Conservation (phyloP, 352 stramenopile species). For the Phytophthora hybrid region DNA sequence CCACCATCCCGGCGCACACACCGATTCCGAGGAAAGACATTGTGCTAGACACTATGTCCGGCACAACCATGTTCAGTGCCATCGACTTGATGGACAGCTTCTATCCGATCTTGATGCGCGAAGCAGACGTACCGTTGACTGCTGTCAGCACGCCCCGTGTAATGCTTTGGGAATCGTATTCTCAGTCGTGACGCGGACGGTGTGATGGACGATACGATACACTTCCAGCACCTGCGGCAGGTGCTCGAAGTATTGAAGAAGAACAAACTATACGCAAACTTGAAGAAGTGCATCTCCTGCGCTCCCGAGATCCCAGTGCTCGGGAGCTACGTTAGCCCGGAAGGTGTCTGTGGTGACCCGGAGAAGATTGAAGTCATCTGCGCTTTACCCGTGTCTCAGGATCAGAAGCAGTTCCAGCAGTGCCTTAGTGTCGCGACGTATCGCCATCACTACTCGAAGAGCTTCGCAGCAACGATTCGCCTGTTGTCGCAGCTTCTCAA, state of each 20-base stretch:
- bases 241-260: not conserved
- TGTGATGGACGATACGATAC: too few relatives aligned
- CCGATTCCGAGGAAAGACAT: not conserved
- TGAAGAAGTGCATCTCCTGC: too few relatives aligned
- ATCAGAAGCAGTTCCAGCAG: not conserved
- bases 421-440: too few relatives aligned
- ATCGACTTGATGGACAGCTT: not conserved
- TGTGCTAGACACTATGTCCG: not conserved
- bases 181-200: too few relatives aligned
- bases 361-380: not conserved
- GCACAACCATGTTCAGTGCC: not conserved
- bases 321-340: not conserved
- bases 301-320: not conserved
- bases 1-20: too few relatives aligned
- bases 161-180: not conserved
- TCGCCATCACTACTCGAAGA: too few relatives aligned
- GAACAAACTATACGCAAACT: too few relatives aligned
- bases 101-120: not conserved
- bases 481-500: too few relatives aligned
- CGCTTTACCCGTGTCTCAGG: not conserved
- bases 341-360: not conserved
- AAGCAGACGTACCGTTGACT: not conserved
- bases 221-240: too few relatives aligned
- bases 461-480: too few relatives aligned
- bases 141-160: not conserved